Conservation (phyloP, 2,329 filamentous ascomycete species). For the Colletotrichum cuscutae region DNA sequence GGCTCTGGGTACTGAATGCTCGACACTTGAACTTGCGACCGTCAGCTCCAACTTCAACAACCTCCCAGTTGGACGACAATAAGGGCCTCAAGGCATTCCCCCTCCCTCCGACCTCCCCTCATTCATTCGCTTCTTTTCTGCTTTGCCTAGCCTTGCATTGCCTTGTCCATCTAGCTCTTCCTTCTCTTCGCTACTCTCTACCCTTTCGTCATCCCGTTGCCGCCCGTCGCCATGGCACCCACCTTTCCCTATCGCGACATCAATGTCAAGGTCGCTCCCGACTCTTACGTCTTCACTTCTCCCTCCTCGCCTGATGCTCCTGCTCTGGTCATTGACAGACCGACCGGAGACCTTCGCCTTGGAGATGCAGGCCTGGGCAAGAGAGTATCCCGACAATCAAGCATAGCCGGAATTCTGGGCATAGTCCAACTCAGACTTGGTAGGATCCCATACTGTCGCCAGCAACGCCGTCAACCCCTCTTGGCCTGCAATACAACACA, state of each 20-base stretch:
- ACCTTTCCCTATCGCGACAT: constrained; percentile 88
- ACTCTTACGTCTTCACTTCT: constrained; percentile 96
- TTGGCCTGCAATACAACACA: neutral
- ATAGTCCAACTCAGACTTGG: constrained; percentile 93
- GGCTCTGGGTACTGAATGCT: constrained; percentile 5
- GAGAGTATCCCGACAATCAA: constrained; percentile 79
- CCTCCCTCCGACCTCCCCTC: neutral
- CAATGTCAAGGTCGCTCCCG: constrained; percentile 91
- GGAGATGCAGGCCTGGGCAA: constrained; percentile 83
- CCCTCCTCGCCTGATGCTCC: constrained; percentile 92
- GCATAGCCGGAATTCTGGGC: constrained; percentile 93
- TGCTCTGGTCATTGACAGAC: constrained; percentile 88
- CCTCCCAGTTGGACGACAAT: constrained; percentile 1
- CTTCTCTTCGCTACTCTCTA: neutral
- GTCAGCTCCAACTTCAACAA: constrained; percentile 1
- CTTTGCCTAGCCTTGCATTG: neutral
- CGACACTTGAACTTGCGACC: constrained; percentile 13
- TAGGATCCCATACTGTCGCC: constrained; percentile 52
- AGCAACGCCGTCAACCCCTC: neutral
- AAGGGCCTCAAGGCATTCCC: constrained; percentile 3
- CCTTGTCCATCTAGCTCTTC: neutral
- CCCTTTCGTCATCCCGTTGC: neutral
- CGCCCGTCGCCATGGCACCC: constrained; percentile 47
- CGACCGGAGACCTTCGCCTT: constrained; percentile 89
- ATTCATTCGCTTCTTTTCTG: constrained; percentile 13